These are phyloP conservation scores for Stipa capillata DNA, from an alignment of 176 grass and related monocot species.

Conservation along the genomic window DNA sequence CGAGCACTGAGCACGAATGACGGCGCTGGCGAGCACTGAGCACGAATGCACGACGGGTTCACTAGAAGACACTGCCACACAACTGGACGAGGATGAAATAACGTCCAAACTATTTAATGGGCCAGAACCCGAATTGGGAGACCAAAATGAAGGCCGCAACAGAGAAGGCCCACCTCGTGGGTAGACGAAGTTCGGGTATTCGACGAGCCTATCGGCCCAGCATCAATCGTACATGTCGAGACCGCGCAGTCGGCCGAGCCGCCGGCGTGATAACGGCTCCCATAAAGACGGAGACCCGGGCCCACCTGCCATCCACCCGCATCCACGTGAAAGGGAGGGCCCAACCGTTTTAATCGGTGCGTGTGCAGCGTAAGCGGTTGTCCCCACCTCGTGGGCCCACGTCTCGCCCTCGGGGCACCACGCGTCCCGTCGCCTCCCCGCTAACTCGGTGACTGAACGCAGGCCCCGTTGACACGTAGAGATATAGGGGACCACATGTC, in stretches of 20 bases:
- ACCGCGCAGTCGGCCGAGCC: neutral
- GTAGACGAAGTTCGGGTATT: too few relatives aligned
- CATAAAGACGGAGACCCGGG: neutral
- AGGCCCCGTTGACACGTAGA: neutral
- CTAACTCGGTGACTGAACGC: neutral
- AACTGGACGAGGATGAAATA: too few relatives aligned
- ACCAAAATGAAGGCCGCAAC: neutral
- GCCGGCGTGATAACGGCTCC: too few relatives aligned
- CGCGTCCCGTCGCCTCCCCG: neutral
- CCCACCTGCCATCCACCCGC: neutral
- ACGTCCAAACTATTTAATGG: too few relatives aligned
- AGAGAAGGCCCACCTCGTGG: neutral
- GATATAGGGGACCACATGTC: neutral
- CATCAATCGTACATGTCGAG: neutral
- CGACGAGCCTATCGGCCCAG: neutral
- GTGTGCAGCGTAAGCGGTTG: too few relatives aligned
- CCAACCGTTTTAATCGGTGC: slow-evolving; percentile 1
- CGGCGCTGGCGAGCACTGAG: too few relatives aligned
- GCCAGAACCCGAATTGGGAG: too few relatives aligned
- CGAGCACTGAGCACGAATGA: too few relatives aligned
- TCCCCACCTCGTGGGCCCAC: neutral
- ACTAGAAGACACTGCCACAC: too few relatives aligned
- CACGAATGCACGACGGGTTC: too few relatives aligned
- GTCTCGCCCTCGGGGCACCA: neutral
- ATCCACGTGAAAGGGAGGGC: slow-evolving; percentile 22